A percentile compares a stretch with the other conserved stretches of the same genome.
Evolutionary conservation across 768 basidiomycete species (phyloP).

Genomic region (Lentinula aciculospora): DNA sequence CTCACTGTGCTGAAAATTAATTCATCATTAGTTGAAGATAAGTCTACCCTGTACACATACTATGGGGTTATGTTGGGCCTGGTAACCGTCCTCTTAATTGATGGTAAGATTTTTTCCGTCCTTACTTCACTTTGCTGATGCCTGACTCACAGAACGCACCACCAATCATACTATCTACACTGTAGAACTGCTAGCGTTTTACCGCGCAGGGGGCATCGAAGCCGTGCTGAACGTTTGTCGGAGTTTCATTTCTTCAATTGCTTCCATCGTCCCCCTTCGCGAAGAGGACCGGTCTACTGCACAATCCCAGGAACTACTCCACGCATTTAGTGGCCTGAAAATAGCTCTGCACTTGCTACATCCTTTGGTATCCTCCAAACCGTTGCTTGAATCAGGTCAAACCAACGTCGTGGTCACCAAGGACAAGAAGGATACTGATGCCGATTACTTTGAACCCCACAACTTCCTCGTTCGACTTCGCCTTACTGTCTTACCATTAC

Average conservation of each 20-base stretch:
- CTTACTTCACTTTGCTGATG: neutral
- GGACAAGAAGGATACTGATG: conserved; percentile 75
- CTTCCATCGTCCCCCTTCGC: conserved; percentile 39
- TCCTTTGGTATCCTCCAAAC: conserved; percentile 72
- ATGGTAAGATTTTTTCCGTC: conserved; percentile 29
- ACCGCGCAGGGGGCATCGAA: conserved; percentile 65
- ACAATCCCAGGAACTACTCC: conserved; percentile 60
- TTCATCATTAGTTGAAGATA: conserved; percentile 13
- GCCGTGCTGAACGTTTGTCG: conserved; percentile 55
- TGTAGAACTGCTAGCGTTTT: conserved; percentile 71
- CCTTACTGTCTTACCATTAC: conserved; percentile 57
- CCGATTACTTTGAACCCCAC: conserved; percentile 78
- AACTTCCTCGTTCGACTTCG: conserved; percentile 85
- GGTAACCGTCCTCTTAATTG: conserved; percentile 39
- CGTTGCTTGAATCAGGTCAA: conserved; percentile 82
- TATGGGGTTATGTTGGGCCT: conserved; percentile 43
- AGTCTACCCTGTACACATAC: conserved; percentile 35
- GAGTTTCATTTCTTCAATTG: conserved; percentile 52
- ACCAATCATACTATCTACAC: conserved; percentile 74
- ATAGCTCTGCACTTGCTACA: conserved; percentile 73
- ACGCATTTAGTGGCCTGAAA: conserved; percentile 79
- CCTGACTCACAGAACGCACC: conserved; percentile 56
- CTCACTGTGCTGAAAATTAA: neutral
- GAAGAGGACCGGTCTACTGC: conserved; percentile 53
- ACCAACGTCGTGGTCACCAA: conserved; percentile 64